Conservation (phyloP, 1,284 basidiomycete genomes). For the Marasmius tenuissimus region DNA sequence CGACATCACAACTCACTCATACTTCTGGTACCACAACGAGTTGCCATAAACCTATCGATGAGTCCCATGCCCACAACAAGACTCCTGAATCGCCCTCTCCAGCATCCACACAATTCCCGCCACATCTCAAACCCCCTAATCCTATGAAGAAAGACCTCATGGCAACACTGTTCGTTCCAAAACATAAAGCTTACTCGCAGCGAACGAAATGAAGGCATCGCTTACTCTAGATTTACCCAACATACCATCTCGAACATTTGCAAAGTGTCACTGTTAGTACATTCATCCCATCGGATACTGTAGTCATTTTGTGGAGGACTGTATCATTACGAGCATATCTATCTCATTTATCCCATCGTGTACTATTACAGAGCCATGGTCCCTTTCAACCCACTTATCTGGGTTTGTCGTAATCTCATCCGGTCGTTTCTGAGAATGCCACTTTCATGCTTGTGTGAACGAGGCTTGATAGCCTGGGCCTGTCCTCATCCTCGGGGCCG, state of each 20-base stretch:
- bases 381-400: background rate
- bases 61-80: background rate
- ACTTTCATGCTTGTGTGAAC: background rate
- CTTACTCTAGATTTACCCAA: background rate
- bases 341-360: background rate
- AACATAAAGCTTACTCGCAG: constrained; percentile 67
- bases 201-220: constrained; percentile 35
- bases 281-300: background rate
- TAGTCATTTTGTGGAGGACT: constrained; percentile 6
- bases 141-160: constrained; percentile 61
- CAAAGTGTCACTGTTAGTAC: background rate
- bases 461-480: no score
- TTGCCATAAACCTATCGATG: no score
- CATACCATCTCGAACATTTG: background rate
- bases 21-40: background rate
- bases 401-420: background rate
- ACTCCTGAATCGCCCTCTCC: constrained; percentile 9
- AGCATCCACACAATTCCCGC: constrained; percentile 13
- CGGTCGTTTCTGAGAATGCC: background rate
- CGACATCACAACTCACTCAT: constrained; percentile 8
- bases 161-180: constrained; percentile 72
- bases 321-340: background rate
- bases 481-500: no score
- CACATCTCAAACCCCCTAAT: constrained; percentile 30
- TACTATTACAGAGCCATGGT: constrained; percentile 13